A percentile compares a stretch with the other conserved stretches of the same genome.
These are phyloP conservation scores for Naganishia kalamii DNA, from an alignment of 768 basidiomycete species.

Conservation along the genomic window DNA sequence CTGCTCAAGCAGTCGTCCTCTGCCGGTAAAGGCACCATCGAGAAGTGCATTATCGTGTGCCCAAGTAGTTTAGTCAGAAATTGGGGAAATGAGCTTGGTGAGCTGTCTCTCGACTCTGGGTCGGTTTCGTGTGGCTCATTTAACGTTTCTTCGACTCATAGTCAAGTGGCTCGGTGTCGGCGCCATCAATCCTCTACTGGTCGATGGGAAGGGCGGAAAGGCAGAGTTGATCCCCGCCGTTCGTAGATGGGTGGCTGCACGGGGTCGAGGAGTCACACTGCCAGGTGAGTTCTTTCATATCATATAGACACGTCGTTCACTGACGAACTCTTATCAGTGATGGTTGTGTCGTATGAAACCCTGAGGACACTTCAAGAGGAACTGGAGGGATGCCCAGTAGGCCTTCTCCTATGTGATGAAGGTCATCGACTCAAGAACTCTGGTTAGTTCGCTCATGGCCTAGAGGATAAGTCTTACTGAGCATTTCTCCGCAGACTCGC, in stretches of 20 bases:
- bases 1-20: constrained; percentile 89
- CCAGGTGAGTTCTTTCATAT: constrained; percentile 58
- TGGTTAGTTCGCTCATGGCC: constrained; percentile 55
- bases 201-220: constrained; percentile 89
- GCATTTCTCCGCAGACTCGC: constrained; percentile 58
- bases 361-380: constrained; percentile 71
- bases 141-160: constrained; percentile 41
- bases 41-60: constrained; percentile 96
- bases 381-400: constrained; percentile 72
- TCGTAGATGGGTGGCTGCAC: constrained; percentile 79
- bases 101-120: constrained; percentile 30
- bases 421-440: constrained; percentile 89
- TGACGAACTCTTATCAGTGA: constrained; percentile 54
- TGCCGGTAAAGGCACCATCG: constrained; percentile 76
- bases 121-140: not conserved
- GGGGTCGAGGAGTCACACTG: constrained; percentile 80
- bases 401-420: constrained; percentile 91
- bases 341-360: constrained; percentile 98
- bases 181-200: constrained; percentile 69
- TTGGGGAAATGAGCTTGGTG: constrained; percentile 94
- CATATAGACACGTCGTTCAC: not conserved
- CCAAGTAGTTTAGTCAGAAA: constrained; percentile 95
- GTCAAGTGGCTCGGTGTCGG: constrained; percentile 90
- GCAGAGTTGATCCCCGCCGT: constrained; percentile 71
- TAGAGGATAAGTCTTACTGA: constrained; percentile 26